Evolutionary conservation across 2,329 filamentous ascomycete genomes (phyloP).

Genomic region (Penicillium polonicum): DNA sequence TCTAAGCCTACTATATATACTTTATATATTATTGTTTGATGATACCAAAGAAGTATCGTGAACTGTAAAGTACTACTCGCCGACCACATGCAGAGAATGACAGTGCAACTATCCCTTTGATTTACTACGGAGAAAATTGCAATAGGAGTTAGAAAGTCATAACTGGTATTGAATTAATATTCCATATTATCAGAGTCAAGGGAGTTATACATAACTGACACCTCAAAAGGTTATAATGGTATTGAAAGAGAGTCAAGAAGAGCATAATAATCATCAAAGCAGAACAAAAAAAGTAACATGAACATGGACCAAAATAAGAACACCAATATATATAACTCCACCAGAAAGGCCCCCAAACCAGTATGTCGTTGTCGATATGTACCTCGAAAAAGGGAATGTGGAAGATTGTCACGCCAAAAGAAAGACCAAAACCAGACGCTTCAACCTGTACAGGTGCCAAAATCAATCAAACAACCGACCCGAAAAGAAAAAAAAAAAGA

Average conservation of each 20-base stretch:
- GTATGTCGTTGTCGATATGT: slow-evolving; percentile 25
- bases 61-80: neutral
- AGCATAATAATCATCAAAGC: slow-evolving; percentile 8
- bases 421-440: slow-evolving; percentile 5
- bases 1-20: too few relatives aligned
- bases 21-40: neutral
- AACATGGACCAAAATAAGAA: neutral
- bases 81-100: neutral
- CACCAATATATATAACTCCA: slow-evolving; percentile 14
- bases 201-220: neutral
- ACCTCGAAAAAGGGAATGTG: slow-evolving; percentile 13
- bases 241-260: slow-evolving; percentile 17
- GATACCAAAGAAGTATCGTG: neutral
- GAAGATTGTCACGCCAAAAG: slow-evolving; percentile 9
- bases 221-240: neutral
- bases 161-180: neutral
- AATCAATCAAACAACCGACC: neutral
- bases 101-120: too few relatives aligned
- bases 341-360: slow-evolving; percentile 1
- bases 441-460: slow-evolving; percentile 20
- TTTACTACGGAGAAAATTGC: neutral
- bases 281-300: slow-evolving; percentile 4
- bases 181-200: neutral
- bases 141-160: neutral
- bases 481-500: neutral